A percentile compares a stretch with the other conserved stretches of the same genome.
These are phyloP conservation scores for Boechera stricta DNA, from an alignment of 345 rosid species.

Conservation along the genomic window DNA sequence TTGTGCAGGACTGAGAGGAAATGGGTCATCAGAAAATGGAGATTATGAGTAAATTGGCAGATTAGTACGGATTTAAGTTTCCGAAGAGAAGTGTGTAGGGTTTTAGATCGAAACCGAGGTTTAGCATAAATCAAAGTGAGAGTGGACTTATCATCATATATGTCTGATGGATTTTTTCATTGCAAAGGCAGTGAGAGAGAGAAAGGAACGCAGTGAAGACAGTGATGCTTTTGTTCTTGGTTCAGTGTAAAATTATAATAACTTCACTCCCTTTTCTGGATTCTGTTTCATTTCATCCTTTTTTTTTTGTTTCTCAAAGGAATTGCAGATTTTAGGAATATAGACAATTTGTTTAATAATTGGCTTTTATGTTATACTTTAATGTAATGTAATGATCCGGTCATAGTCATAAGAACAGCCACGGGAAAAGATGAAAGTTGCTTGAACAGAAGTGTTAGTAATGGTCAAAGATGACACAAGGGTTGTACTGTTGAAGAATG, in stretches of 20 bases:
- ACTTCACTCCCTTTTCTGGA: constrained; percentile 19
- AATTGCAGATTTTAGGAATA: constrained; percentile 2
- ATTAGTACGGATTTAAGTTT: constrained; percentile 46
- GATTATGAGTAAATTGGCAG: constrained; percentile 58
- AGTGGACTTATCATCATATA: constrained; percentile 29
- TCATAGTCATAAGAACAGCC: no score
- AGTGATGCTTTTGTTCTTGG: constrained; percentile 33
- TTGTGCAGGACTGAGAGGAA: constrained; percentile 58
- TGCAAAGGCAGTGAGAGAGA: constrained; percentile 22
- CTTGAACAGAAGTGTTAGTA: no score
- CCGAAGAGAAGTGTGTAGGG: constrained; percentile 32
- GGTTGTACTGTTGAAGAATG: no score
- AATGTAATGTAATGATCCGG: no score
- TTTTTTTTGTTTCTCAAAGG: background rate
- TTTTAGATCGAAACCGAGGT: constrained; percentile 31
- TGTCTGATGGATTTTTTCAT: constrained; percentile 34
- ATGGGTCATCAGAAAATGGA: constrained; percentile 70
- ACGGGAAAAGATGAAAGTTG: no score
- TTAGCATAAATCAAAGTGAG: constrained; percentile 35
- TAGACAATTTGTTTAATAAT: constrained; percentile 12
- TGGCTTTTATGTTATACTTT: background rate
- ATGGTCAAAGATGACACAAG: no score
- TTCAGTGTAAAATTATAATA: constrained; percentile 28
- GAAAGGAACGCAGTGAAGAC: constrained; percentile 1
- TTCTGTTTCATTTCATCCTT: constrained; percentile 19